phyloP scores from a whole-genome alignment of 192 early-diverging fungal species.

The Haplosporangium gracile region DNA sequence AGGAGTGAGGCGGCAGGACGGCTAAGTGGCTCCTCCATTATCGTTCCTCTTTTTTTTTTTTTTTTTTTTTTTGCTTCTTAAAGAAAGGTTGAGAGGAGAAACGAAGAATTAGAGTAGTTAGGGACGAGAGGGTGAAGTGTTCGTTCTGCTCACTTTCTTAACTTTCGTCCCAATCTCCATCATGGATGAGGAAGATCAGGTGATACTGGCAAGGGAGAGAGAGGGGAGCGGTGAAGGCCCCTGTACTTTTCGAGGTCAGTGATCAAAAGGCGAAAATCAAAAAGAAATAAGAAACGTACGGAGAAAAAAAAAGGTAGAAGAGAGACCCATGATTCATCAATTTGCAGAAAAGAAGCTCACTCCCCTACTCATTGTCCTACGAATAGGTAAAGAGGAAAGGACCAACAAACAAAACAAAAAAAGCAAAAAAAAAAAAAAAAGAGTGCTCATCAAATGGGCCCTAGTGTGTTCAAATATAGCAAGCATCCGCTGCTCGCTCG shows the following conservation, averaged over 20 bases:
- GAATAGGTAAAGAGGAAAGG: background rate
- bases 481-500: background rate
- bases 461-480: background rate
- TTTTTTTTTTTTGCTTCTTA: background rate
- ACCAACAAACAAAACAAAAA: background rate
- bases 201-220: background rate
- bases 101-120: background rate
- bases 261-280: background rate
- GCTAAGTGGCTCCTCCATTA: background rate
- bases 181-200: background rate
- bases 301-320: too few species aligned
- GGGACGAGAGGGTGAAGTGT: background rate
- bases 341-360: background rate
- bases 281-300: background rate
- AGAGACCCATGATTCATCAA: background rate
- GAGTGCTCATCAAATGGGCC: background rate
- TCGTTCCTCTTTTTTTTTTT: background rate
- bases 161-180: background rate
- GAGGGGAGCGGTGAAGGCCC: background rate
- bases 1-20: background rate
- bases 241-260: background rate
- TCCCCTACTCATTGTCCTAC: background rate
- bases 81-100: background rate
- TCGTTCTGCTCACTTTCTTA: background rate
- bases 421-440: background rate